Conservation (phyloP, 148 eudicot genomes). For the Arctostaphylos glauca region DNA sequence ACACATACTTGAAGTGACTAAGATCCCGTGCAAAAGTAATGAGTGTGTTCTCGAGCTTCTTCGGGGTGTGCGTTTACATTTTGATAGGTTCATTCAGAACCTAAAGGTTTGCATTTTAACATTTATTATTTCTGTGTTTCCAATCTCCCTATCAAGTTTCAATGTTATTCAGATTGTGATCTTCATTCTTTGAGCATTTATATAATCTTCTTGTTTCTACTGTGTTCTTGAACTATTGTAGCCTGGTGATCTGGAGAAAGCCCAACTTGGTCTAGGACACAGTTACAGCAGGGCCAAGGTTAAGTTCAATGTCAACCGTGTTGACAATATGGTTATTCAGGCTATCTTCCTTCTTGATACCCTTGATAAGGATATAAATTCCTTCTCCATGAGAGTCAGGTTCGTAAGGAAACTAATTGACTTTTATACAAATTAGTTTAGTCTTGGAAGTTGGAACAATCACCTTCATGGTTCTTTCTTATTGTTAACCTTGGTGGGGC, state of each 20-base stretch:
- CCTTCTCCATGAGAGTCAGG: constrained; percentile 99
- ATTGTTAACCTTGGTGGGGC: not conserved
- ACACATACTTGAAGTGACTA: constrained; percentile 70
- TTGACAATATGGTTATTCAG: constrained; percentile 97
- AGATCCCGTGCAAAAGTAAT: constrained; percentile 79
- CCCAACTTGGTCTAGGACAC: constrained; percentile 93
- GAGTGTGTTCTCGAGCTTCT: constrained; percentile 83
- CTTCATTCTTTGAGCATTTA: not conserved
- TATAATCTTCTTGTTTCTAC: constrained; percentile 3
- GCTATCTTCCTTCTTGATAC: constrained; percentile 96
- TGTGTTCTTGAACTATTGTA: constrained; percentile 18
- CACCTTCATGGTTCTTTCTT: not conserved
- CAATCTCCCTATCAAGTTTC: not conserved
- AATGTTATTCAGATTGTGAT: not conserved
- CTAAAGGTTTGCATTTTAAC: constrained; percentile 56
- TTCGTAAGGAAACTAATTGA: constrained; percentile 22
- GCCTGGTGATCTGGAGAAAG: constrained; percentile 96
- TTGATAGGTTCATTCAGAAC: constrained; percentile 70
- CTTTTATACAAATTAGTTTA: not conserved
- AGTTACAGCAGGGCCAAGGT: constrained; percentile 99
- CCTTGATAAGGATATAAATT: constrained; percentile 87
- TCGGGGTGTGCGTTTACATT: constrained; percentile 90
- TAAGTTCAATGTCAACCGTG: constrained; percentile 97
- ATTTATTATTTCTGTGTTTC: not conserved
- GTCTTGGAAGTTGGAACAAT: not conserved